Base-by-base conservation (phyloP, 2,329 filamentous ascomycete genomes). In the Grosmannia serpens region DNA sequence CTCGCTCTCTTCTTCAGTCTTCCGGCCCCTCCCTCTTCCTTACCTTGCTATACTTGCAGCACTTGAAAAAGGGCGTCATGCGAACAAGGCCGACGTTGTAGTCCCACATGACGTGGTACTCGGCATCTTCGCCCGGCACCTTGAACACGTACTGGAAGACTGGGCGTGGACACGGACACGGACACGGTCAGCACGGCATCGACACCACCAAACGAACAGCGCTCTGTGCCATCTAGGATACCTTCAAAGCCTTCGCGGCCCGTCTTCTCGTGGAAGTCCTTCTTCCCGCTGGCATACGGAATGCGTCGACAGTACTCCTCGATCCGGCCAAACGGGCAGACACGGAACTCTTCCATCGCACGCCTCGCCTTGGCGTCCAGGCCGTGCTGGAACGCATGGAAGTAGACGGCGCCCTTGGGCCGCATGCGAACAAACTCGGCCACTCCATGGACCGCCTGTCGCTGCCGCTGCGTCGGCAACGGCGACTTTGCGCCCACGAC, bases 51-150 rank as follows among this genome's bases (percentile, higher is more conserved):
- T 92, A 92, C 63, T 87, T 85, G 69, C 86, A 86, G 64, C 88
- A 91, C 71, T 96, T 96, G 80, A 97, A 97, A 69, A 97, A 89
- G 31, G 91, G 88, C 2, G 91, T 96, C 72, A 95, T 95, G 62
- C 92, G 86, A 62, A 97, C 91, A 33, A 97, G 84, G 10, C 94
- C 94, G 62, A 92, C 84, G 66, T 95, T 92, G 74, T 96, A 96
- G 71, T 99, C 94, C 94, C 94, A 99, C 83, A 96, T 91, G 61
- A 97, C 85, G 1, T 82, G 83, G 69, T 87, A 91, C 56, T 81
- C 77, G 62, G 41, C 57, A 10, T 85, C 79, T 52, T 87, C 81
- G 13, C 78, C 83, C 0, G 88, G 88, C 4, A 87, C 70, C 64
- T 78, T 81, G 76, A 95, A 96, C 41, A 82, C 84, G 71, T 96